Evolutionary conservation across 768 basidiomycete genomes (phyloP).

Genomic region (Kwoniella shandongensis): DNA sequence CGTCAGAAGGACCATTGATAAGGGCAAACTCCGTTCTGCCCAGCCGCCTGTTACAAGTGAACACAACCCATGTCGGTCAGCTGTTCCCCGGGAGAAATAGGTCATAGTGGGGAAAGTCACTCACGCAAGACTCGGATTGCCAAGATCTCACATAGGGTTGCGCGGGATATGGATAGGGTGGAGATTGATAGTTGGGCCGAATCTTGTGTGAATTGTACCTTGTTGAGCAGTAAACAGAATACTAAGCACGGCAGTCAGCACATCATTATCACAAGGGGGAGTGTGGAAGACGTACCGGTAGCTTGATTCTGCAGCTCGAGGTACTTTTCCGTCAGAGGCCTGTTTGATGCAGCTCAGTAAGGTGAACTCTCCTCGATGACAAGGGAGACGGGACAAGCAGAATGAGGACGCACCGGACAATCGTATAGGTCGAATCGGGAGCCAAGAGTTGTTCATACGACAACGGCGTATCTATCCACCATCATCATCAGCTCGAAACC

Average conservation of each 20-base stretch:
- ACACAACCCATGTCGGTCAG: not conserved
- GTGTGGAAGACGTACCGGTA: conserved; percentile 54
- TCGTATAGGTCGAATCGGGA: conserved; percentile 86
- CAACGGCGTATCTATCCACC: conserved; percentile 71
- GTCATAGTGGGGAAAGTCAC: conserved; percentile 30
- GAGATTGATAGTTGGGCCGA: conserved; percentile 66
- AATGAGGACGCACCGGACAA: conserved; percentile 58
- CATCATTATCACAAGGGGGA: not conserved
- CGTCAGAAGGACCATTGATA: conserved; percentile 50
- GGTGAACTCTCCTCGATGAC: not conserved
- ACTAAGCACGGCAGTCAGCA: too few relatives aligned
- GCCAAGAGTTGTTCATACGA: conserved; percentile 75
- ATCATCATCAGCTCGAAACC: not conserved
- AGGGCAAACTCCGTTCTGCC: conserved; percentile 51
- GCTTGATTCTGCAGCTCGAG: conserved; percentile 75
- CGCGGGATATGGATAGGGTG: conserved; percentile 70
- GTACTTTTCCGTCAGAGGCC: conserved; percentile 86
- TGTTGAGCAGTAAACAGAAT: conserved; percentile 84
- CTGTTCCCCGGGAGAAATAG: not conserved
- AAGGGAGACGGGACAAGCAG: too few relatives aligned
- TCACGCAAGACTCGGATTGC: conserved; percentile 76
- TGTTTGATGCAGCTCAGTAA: conserved; percentile 36
- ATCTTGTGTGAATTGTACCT: conserved; percentile 79
- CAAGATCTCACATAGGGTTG: conserved; percentile 82
- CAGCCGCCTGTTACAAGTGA: conserved; percentile 41